A percentile compares a stretch with the other conserved stretches of the same genome.
phyloP scores from a whole-genome alignment of 257 asterid genomes.

The Apocynum venetum region DNA sequence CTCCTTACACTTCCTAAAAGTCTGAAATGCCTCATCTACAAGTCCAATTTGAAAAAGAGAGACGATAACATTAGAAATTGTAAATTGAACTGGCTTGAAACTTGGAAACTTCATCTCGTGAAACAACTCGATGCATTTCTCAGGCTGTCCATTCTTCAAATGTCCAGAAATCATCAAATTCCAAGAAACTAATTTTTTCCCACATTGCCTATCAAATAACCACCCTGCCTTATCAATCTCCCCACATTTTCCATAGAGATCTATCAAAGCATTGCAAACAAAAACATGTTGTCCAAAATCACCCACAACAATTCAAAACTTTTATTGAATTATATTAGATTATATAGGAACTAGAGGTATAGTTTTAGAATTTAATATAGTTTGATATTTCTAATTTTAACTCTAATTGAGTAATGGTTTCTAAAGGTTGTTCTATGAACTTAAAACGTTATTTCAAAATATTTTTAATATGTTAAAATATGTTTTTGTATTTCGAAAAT shows the following conservation, averaged over 20 bases:
- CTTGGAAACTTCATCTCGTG: neutral
- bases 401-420: no score
- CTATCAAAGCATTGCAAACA: constrained; percentile 4
- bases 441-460: no score
- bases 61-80: constrained; percentile 6
- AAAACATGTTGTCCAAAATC: neutral
- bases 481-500: no score
- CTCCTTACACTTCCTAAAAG: neutral
- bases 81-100: constrained; percentile 1
- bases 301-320: neutral
- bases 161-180: constrained; percentile 1
- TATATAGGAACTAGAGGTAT: no score
- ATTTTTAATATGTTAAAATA: no score
- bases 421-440: no score
- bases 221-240: neutral
- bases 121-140: neutral
- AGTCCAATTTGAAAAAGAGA: constrained; percentile 1
- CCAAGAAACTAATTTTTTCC: constrained; percentile 4
- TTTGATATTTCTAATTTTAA: no score
- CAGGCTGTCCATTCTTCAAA: constrained; percentile 2
- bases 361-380: no score
- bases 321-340: no score
- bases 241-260: constrained; percentile 5
- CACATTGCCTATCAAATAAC: neutral
- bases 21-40: neutral